Percentiles rank a stretch among this genome's conserved stretches.
Conservation (phyloP, 2,329 filamentous ascomycete species). For the Aspergillus pseudoviridinutans region DNA sequence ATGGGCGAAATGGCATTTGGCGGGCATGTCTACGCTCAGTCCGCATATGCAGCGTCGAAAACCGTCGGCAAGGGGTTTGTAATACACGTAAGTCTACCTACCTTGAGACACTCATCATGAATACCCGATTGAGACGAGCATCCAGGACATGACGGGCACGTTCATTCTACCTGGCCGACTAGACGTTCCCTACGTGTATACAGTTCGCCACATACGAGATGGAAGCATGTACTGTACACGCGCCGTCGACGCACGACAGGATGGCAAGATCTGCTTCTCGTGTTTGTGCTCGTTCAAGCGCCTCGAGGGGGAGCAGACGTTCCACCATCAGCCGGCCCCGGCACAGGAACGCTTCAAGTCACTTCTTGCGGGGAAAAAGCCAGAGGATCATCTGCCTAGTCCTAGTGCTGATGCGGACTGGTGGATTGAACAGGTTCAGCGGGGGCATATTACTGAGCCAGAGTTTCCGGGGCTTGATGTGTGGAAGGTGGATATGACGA, state of each 20-base stretch:
- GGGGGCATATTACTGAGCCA: slow-evolving; percentile 23
- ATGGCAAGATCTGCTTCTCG: slow-evolving; percentile 49
- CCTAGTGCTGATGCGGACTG: slow-evolving; percentile 35
- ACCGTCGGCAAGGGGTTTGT: slow-evolving; percentile 50
- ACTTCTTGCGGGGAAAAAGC: slow-evolving; percentile 26
- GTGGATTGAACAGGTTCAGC: slow-evolving; percentile 28
- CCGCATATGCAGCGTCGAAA: slow-evolving; percentile 54
- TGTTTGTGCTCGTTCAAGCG: slow-evolving; percentile 52
- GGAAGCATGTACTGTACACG: slow-evolving; percentile 51
- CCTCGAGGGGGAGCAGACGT: slow-evolving; percentile 29
- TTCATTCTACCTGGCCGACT: slow-evolving; percentile 49
- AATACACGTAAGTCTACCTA: slow-evolving; percentile 44
- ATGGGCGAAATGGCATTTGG: slow-evolving; percentile 47
- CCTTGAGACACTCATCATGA: not conserved
- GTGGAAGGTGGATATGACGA: slow-evolving; percentile 51
- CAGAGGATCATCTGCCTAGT: slow-evolving; percentile 31
- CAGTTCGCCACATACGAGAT: slow-evolving; percentile 48
- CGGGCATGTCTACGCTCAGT: slow-evolving; percentile 56
- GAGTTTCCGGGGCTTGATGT: slow-evolving; percentile 44
- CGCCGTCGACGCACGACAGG: slow-evolving; percentile 50
- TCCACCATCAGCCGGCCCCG: slow-evolving; percentile 28
- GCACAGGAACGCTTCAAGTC: slow-evolving; percentile 27
- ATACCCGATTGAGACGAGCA: not conserved
- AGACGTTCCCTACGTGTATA: slow-evolving; percentile 49
- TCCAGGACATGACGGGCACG: slow-evolving; percentile 51